Evolutionary conservation across 352 stramenopile species (phyloP), one percentile per base, ranked within the genome.

Genomic region (Phytophthora cactorum): DNA sequence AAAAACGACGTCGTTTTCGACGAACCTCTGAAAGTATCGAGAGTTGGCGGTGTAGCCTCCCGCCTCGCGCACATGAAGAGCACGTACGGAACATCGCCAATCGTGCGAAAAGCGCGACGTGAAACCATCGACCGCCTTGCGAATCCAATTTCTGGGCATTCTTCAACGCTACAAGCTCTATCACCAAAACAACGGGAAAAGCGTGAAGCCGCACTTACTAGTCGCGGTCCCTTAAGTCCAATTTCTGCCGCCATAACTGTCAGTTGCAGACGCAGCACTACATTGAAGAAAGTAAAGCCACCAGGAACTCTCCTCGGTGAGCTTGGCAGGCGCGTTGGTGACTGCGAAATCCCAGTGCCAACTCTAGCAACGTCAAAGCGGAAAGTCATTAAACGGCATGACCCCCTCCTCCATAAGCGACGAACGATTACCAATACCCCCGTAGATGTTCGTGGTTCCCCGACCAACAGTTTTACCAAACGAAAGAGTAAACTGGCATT

Each of bases 101-200:
- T 56, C 6, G 70, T 72, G 14, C 65, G 77, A 44, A 89, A 88
- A 45, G 69, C 81, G 6, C 74, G 79, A 8, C 86, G 85, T 41
- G 73, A 84, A 49, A 93, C 86, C 8, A 72, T 92, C 6, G 55
- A 84, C 22, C 78, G 86, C 1, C 74, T 93, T 1, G 74, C 86
- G 11, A 90, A 93, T 59, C 86, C 86, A 22, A 89, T 93, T 45
- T 68, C 75, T n/a, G 82, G 86, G 1, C 72, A 88, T 61, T 78
- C 82, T 9, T 90, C 84, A 29, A 92, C 84, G 9, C 55, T 93
- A 7, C 72, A 86, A 50, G 86, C 86, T 25, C 66, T 93, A 3
- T 81, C 86, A 1, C 75, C 75, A 2, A 82, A 74, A 6, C 72
- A 79, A n/a, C 78, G 86, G 2, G 75, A 80, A 47, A 84, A 81